A percentile compares a stretch with the other conserved stretches of the same genome.
These are phyloP conservation scores for Eucalyptus polybractea DNA, from an alignment of 345 rosid species.

Conservation along the genomic window DNA sequence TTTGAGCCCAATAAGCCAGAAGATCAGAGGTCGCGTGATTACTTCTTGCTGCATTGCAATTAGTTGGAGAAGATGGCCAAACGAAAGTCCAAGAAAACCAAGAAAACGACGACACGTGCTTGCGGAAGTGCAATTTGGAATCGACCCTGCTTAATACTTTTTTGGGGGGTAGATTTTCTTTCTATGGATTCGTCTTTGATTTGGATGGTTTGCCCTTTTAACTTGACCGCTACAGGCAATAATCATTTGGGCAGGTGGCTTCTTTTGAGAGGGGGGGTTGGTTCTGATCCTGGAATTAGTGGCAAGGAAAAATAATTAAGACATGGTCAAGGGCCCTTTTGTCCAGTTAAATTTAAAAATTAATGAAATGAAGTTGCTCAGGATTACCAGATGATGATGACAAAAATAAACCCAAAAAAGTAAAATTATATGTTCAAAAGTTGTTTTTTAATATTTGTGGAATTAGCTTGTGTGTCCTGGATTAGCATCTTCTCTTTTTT, in stretches of 20 bases:
- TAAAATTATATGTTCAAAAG: background rate
- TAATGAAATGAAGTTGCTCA: background rate
- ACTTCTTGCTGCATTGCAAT: background rate
- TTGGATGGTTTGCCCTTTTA: background rate
- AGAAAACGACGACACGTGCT: background rate
- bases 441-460: background rate
- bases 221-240: background rate
- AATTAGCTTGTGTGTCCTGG: background rate
- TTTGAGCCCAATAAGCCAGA: background rate
- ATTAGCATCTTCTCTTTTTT: background rate
- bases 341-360: background rate
- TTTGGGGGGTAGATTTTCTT: background rate
- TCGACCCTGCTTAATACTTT: background rate
- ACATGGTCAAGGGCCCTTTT: background rate
- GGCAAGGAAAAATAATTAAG: background rate
- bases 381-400: background rate
- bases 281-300: background rate
- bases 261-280: background rate
- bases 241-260: background rate
- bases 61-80: background rate
- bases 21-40: background rate
- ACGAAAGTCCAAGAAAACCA: background rate
- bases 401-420: background rate
- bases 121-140: background rate
- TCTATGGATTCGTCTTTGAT: background rate